phyloP scores from a whole-genome alignment of 2,329 filamentous ascomycete genomes.

The Coleophoma cylindrospora region DNA sequence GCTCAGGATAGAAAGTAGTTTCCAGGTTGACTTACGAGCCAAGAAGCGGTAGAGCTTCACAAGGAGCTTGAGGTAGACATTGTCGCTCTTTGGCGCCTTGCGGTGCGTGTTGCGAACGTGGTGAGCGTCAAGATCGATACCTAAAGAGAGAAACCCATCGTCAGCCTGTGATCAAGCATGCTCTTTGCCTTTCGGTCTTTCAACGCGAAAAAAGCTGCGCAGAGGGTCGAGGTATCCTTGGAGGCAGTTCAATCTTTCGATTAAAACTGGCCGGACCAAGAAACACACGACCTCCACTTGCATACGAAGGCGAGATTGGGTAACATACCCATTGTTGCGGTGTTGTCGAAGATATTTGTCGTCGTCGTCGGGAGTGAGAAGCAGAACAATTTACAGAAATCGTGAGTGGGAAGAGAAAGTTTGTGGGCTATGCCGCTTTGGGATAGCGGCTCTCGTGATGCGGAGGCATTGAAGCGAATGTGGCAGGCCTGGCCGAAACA shows the following conservation, averaged over 20 bases:
- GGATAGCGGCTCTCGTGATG: no score
- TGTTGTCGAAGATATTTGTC: constrained; percentile 20
- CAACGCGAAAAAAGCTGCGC: constrained; percentile 26
- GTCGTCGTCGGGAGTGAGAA: neutral
- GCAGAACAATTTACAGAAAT: no score
- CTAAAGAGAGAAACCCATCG: constrained; percentile 46
- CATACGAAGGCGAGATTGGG: constrained; percentile 27
- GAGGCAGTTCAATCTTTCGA: constrained; percentile 13
- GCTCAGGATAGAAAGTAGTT: neutral
- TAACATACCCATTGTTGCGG: constrained; percentile 30
- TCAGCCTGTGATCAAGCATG: constrained; percentile 64
- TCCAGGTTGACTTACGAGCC: constrained; percentile 63
- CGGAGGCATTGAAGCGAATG: no score
- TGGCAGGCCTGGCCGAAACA: no score
- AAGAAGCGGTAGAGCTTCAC: constrained; percentile 99
- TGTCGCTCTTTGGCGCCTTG: constrained; percentile 95
- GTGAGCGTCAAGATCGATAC: constrained; percentile 69
- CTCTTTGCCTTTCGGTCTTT: constrained; percentile 41
- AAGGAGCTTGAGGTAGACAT: constrained; percentile 94
- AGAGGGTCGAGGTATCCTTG: constrained; percentile 16
- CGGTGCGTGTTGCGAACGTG: constrained; percentile 73
- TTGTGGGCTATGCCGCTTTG: no score
- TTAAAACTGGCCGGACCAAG: constrained; percentile 7
- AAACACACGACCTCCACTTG: constrained; percentile 26
- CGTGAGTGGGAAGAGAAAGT: no score